Evolutionary conservation across 2,329 filamentous ascomycete species (phyloP).

Genomic region (Daldinia sp.): DNA sequence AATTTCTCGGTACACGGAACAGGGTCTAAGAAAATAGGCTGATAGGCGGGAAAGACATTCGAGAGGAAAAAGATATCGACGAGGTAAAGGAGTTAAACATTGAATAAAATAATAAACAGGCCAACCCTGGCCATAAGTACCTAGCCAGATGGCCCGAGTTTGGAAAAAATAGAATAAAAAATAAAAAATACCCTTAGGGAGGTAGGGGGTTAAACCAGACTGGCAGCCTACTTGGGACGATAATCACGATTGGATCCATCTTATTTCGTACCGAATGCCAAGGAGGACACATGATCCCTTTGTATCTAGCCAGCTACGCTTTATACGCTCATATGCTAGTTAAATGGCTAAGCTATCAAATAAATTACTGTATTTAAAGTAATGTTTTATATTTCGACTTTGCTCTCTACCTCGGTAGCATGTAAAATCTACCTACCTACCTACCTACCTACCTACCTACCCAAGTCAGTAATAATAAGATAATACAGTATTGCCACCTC

Average conservation of each 20-base stretch:
- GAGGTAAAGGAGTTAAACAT: constrained; percentile 18
- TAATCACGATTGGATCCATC: constrained; percentile 20
- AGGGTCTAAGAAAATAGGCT: constrained; percentile 23
- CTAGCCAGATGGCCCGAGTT: neutral
- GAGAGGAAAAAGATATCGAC: constrained; percentile 5
- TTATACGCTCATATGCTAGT: neutral
- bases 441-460: too few relatives aligned
- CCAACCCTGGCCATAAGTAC: constrained; percentile 26
- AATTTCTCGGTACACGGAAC: constrained; percentile 23
- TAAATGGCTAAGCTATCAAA: too few relatives aligned
- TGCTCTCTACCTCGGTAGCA: too few relatives aligned
- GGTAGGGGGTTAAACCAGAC: constrained; percentile 4
- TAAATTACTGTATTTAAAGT: neutral
- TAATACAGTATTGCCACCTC: too few relatives aligned
- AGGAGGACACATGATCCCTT: constrained; percentile 21
- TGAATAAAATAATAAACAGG: constrained; percentile 1
- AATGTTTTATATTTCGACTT: too few relatives aligned
- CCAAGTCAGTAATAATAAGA: too few relatives aligned
- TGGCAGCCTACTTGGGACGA: neutral
- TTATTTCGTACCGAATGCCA: constrained; percentile 11
- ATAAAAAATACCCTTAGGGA: neutral
- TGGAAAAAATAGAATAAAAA: neutral
- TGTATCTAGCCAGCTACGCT: neutral
- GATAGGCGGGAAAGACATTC: constrained; percentile 18
- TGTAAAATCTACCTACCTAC: too few relatives aligned